phyloP scores from a whole-genome alignment of 192 early-diverging fungal genomes.

The Coemansia umbellata region DNA sequence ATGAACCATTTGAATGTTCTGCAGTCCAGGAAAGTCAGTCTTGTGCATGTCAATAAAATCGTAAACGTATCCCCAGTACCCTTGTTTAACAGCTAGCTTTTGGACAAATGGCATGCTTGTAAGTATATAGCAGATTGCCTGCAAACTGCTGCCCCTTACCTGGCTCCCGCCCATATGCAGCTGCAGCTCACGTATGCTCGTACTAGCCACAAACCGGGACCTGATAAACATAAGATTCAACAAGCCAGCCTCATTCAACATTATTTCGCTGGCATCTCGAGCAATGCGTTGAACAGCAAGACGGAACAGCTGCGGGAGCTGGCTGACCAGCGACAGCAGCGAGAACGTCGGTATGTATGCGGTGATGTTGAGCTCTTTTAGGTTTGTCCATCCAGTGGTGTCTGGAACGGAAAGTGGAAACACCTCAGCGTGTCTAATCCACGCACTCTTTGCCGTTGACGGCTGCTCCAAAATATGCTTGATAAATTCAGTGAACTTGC shows the following conservation, averaged over 20 bases:
- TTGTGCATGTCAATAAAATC: neutral
- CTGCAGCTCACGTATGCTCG: slow-evolving; percentile 20
- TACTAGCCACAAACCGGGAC: neutral
- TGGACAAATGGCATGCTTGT: slow-evolving; percentile 16
- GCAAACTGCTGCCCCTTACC: slow-evolving; percentile 11
- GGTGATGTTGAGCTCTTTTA: slow-evolving; percentile 23
- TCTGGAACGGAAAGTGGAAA: slow-evolving; percentile 35
- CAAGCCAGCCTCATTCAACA: neutral
- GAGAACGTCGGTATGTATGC: slow-evolving; percentile 23
- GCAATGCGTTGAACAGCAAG: slow-evolving; percentile 31
- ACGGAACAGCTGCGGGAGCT: slow-evolving; percentile 10
- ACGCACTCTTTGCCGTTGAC: slow-evolving; percentile 14
- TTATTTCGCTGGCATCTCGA: slow-evolving; percentile 12
- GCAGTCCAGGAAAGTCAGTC: slow-evolving; percentile 3
- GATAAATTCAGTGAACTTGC: slow-evolving; percentile 15
- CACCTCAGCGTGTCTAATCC: slow-evolving; percentile 24
- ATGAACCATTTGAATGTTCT: slow-evolving; percentile 6
- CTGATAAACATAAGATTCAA: neutral
- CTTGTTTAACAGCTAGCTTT: slow-evolving; percentile 20
- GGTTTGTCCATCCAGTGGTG: slow-evolving; percentile 9
- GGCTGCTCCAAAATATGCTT: slow-evolving; percentile 10
- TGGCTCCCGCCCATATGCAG: slow-evolving; percentile 30
- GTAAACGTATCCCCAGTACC: slow-evolving; percentile 8
- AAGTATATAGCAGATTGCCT: slow-evolving; percentile 30
- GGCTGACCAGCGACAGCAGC: slow-evolving; percentile 14